Conservation (phyloP, 2,329 filamentous ascomycete species). For the Keithomyces neogunnii region DNA sequence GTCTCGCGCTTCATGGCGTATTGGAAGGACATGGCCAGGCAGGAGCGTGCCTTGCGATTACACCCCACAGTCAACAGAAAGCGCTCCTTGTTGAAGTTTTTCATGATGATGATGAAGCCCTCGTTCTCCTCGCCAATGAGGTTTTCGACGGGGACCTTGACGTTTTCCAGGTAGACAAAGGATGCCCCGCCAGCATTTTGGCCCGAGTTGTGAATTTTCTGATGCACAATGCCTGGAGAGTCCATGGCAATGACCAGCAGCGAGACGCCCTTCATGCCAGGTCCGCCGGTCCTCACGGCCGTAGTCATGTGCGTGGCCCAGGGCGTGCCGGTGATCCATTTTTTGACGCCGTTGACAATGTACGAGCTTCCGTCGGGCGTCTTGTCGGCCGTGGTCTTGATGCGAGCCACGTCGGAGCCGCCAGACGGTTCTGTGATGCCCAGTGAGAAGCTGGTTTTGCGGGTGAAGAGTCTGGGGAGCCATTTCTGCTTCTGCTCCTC, state of each 20-base stretch:
- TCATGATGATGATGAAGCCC: constrained; percentile 51
- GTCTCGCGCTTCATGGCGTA: constrained; percentile 46
- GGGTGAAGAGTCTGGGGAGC: constrained; percentile 49
- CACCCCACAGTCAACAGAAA: constrained; percentile 48
- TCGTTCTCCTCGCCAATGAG: constrained; percentile 41
- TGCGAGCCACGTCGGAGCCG: constrained; percentile 56
- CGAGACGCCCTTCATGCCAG: constrained; percentile 45
- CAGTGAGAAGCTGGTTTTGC: constrained; percentile 53
- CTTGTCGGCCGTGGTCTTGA: constrained; percentile 49
- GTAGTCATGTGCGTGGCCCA: constrained; percentile 55
- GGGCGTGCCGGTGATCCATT: constrained; percentile 58
- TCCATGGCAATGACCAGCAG: constrained; percentile 48
- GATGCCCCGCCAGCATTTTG: constrained; percentile 56
- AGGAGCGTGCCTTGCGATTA: constrained; percentile 49
- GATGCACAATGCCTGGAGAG: constrained; percentile 37
- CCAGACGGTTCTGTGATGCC: constrained; percentile 56
- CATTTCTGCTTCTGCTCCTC: constrained; percentile 38
- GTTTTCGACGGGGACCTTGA: constrained; percentile 36
- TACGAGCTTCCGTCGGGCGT: constrained; percentile 39
- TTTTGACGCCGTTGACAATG: constrained; percentile 58
- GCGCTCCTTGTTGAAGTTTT: constrained; percentile 49
- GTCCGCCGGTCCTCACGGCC: constrained; percentile 49
- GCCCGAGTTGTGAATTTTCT: constrained; percentile 54
- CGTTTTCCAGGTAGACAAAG: constrained; percentile 47
- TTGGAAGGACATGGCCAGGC: constrained; percentile 41